A percentile compares a stretch with the other conserved stretches of the same genome.
Evolutionary conservation across 495 filamentous ascomycete genomes (phyloP).

Genomic region (Glarea lozoyensis): DNA sequence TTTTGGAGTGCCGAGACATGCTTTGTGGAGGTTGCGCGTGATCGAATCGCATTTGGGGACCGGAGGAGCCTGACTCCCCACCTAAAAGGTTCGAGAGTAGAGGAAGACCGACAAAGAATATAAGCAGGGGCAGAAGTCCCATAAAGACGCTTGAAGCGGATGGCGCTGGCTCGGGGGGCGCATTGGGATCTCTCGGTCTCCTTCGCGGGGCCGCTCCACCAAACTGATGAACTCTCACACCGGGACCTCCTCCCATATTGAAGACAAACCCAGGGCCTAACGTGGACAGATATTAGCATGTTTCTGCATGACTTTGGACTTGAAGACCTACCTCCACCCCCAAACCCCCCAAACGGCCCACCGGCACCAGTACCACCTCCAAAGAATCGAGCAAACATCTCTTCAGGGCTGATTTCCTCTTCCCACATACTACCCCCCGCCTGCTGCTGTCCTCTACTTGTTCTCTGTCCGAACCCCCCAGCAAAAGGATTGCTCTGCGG

Average conservation of each 20-base stretch:
- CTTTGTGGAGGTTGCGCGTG: slow-evolving; percentile 58
- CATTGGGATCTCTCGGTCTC: slow-evolving; percentile 58
- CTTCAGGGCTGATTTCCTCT: slow-evolving; percentile 91
- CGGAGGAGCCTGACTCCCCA: slow-evolving; percentile 42
- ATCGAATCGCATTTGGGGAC: slow-evolving; percentile 66
- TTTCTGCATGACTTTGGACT: neutral
- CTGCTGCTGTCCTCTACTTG: slow-evolving; percentile 33
- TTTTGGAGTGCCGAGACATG: slow-evolving; percentile 57
- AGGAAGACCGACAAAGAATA: slow-evolving; percentile 85
- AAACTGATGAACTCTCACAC: slow-evolving; percentile 80
- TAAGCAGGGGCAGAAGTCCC: slow-evolving; percentile 70
- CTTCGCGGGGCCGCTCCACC: slow-evolving; percentile 59
- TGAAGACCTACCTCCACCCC: slow-evolving; percentile 24
- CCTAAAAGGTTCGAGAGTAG: slow-evolving; percentile 75
- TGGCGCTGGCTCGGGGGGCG: slow-evolving; percentile 39
- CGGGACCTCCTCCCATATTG: slow-evolving; percentile 77
- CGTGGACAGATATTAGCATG: slow-evolving; percentile 24
- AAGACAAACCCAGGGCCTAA: slow-evolving; percentile 80
- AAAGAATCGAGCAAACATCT: slow-evolving; percentile 95
- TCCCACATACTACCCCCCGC: slow-evolving; percentile 60
- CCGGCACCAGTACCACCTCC: slow-evolving; percentile 58
- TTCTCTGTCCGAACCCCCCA: slow-evolving; percentile 55
- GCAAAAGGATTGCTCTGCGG: slow-evolving; percentile 57
- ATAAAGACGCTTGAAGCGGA: slow-evolving; percentile 46
- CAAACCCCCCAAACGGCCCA: slow-evolving; percentile 56